Base-by-base conservation (phyloP, 2,329 filamentous ascomycete species). In the Talaromyces sp. region DNA sequence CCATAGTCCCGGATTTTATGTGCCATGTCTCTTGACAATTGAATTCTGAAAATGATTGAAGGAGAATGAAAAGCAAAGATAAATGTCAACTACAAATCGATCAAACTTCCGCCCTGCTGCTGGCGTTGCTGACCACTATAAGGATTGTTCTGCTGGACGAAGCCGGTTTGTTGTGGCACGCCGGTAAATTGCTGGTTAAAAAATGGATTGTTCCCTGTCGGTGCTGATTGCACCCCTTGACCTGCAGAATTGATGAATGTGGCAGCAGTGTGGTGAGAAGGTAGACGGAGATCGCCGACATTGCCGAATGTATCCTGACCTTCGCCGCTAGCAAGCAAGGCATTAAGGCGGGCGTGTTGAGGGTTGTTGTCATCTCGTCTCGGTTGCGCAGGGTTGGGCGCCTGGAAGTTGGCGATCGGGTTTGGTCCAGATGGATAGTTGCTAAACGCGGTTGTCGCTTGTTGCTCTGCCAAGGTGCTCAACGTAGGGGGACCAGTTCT, bases 241-340 rank as follows among this genome's bases (percentile, higher is more conserved):
- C 95, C 95, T 6, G 95, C 92, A 63, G 91, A 96, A 79, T 99
- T 99, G 78, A 99, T 89, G 74, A 98, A 99, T 0, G 91, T 96
- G 30, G 95, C 95, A 1, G 95, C 92, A 0, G 95, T 99, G 76
- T 99, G 95, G 74, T 99, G 95, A 2, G 95, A 88, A 1, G 95
- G 95, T 66, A 99, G 96, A 76, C 95, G 92, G 54, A 96, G 83
- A 66, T 98, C 91, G 67, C 95, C 95, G n/a, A 91, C 91, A 75
- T 99, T 99, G 66, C 95, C 95, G 74, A 96, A 99, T 0, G 95
- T 99, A 73, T 99, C 95, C 81, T 96, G 90, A 28, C 95, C 95
- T 61, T 99, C 95, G 66, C 95, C 93, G 28, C 85, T 87, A 3
- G 92, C 85, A 52, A 99, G 86, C 36, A 99, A 86, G 1, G 90